A percentile compares a stretch with the other conserved stretches of the same genome.
These are phyloP conservation scores for Tulasnella calospora DNA, from an alignment of 768 basidiomycete species.

Conservation along the genomic window DNA sequence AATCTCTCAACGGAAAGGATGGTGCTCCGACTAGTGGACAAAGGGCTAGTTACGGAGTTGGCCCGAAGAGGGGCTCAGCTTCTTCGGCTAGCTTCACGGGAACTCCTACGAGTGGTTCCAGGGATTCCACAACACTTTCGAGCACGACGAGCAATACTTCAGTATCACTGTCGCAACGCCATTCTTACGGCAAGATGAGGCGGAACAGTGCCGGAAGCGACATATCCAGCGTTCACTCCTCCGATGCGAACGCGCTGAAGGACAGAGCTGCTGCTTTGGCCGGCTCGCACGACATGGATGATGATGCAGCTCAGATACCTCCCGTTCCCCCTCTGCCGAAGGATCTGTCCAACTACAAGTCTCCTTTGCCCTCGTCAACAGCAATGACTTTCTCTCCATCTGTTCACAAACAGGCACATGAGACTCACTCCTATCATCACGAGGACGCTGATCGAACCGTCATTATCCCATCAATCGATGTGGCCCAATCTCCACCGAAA, in stretches of 20 bases:
- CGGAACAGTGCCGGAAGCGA: slow-evolving; percentile 87
- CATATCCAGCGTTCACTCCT: slow-evolving; percentile 66
- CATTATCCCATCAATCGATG: slow-evolving; percentile 25
- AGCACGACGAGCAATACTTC: slow-evolving; percentile 74
- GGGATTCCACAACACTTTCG: slow-evolving; percentile 81
- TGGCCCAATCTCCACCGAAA: slow-evolving; percentile 36
- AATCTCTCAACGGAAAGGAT: slow-evolving; percentile 25
- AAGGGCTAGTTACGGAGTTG: slow-evolving; percentile 18
- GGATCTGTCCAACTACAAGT: slow-evolving; percentile 72
- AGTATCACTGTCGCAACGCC: slow-evolving; percentile 63
- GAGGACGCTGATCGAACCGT: slow-evolving; percentile 49
- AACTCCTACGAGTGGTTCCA: slow-evolving; percentile 62
- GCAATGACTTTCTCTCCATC: slow-evolving; percentile 39
- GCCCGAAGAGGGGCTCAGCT: slow-evolving; percentile 73
- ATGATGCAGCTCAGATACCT: slow-evolving; percentile 69
- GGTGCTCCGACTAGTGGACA: slow-evolving; percentile 11
- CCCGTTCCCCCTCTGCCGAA: slow-evolving; percentile 92
- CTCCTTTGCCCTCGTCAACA: slow-evolving; percentile 55
- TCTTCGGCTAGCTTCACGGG: slow-evolving; percentile 83
- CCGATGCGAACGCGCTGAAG: slow-evolving; percentile 54
- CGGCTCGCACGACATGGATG: slow-evolving; percentile 48
- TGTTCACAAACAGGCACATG: slow-evolving; percentile 34
- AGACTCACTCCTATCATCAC: slow-evolving; percentile 30
- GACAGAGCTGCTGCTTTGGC: slow-evolving; percentile 64
- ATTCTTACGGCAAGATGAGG: slow-evolving; percentile 60